These are phyloP conservation scores for Colletotrichum musicola DNA, from an alignment of 2,329 filamentous ascomycete genomes.

Conservation along the genomic window DNA sequence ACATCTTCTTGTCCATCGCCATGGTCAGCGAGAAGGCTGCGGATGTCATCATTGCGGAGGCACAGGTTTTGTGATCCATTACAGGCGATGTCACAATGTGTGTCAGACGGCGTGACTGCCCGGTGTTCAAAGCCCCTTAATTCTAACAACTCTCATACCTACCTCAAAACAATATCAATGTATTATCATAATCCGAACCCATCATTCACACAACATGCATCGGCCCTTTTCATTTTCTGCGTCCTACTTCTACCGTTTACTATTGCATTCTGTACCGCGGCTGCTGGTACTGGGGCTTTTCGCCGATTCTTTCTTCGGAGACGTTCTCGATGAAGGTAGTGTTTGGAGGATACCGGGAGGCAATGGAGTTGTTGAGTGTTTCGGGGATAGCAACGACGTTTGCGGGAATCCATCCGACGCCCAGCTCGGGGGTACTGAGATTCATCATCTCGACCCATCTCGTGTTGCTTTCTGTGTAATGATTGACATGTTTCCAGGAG, in stretches of 20 bases:
- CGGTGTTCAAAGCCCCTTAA: too few species aligned
- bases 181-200: too few species aligned
- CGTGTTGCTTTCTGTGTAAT: conserved; percentile 29
- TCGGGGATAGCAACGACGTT: conserved; percentile 37
- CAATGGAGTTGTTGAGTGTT: conserved; percentile 17
- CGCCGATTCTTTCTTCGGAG: neutral
- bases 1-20: conserved; percentile 62
- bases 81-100: too few species aligned
- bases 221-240: too few species aligned
- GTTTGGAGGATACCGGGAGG: neutral
- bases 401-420: conserved; percentile 36
- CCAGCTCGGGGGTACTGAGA: conserved; percentile 39
- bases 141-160: too few species aligned
- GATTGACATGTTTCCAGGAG: conserved; percentile 36
- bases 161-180: too few species aligned
- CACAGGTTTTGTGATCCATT: conserved; percentile 11
- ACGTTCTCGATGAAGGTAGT: conserved; percentile 25
- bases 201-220: too few species aligned
- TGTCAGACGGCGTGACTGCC: too few species aligned
- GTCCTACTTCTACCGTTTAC: too few species aligned
- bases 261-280: too few species aligned
- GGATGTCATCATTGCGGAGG: conserved; percentile 47
- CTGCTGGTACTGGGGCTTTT: neutral
- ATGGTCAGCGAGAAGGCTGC: conserved; percentile 71
- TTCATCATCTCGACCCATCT: conserved; percentile 41